These are phyloP conservation scores for Piper betle DNA, from an alignment of 164 flowering plant species.

Conservation along the genomic window DNA sequence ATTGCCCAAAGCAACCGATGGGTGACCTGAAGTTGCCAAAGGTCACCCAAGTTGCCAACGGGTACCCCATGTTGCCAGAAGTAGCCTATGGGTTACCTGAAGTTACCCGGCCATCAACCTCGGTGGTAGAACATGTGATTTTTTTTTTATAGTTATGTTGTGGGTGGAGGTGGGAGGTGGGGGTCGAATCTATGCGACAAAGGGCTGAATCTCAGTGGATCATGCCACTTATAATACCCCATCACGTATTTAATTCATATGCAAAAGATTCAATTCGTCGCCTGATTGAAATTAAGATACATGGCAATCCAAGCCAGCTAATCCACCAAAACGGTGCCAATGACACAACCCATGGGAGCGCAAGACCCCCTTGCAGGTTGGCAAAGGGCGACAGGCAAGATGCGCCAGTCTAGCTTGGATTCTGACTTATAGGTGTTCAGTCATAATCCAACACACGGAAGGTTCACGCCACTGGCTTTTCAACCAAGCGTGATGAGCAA, in stretches of 20 bases:
- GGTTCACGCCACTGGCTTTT: too few species aligned
- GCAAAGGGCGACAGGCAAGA: constrained; percentile 2
- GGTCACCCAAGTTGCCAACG: neutral
- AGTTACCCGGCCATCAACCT: neutral
- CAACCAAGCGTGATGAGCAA: too few species aligned
- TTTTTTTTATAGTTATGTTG: neutral
- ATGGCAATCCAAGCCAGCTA: neutral
- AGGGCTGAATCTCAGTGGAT: neutral
- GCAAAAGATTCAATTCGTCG: neutral
- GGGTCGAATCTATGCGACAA: too few species aligned
- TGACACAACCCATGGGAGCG: constrained; percentile 5
- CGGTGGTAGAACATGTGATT: neutral
- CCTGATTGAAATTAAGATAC: too few species aligned
- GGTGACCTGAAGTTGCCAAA: neutral
- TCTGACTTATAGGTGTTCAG: too few species aligned
- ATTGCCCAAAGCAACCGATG: neutral
- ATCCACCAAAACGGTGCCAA: constrained; percentile 5
- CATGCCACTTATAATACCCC: neutral
- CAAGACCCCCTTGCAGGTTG: too few species aligned
- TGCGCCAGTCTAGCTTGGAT: constrained; percentile 5
- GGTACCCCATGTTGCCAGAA: neutral
- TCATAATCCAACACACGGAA: too few species aligned
- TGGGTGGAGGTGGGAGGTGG: neutral
- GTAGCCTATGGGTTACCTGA: neutral
- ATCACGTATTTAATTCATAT: neutral